A percentile compares a stretch with the other conserved stretches of the same genome.
Conservation (phyloP, 345 rosid species). For the Syzygium aqueum region DNA sequence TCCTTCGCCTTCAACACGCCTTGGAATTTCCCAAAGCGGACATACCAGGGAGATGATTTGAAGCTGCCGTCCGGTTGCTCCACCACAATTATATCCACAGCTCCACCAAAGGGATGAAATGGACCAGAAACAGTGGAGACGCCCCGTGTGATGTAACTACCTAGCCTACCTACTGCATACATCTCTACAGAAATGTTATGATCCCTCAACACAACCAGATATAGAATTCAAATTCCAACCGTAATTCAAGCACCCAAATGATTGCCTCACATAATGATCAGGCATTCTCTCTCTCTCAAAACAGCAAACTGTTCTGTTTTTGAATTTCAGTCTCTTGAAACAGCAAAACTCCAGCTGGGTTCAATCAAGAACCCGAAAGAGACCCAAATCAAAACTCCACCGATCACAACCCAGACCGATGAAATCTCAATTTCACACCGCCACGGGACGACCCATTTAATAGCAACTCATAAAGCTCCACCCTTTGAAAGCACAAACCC, state of each 20-base stretch:
- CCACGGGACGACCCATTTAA: not conserved
- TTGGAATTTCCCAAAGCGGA: slow-evolving; percentile 90
- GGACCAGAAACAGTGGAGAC: slow-evolving; percentile 79
- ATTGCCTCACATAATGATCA: not conserved
- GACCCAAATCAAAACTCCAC: not conserved
- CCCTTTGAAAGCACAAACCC: not conserved
- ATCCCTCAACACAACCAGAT: not conserved
- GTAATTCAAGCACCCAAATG: not conserved
- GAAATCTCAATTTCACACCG: not conserved
- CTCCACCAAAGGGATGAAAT: slow-evolving; percentile 97
- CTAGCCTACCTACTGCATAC: slow-evolving; percentile 81
- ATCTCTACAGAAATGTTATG: slow-evolving; percentile 17
- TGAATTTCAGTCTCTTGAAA: not conserved
- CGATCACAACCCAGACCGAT: not conserved
- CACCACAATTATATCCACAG: slow-evolving; percentile 89
- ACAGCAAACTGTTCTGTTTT: not conserved
- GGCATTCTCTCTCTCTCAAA: not conserved
- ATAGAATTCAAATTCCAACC: slow-evolving; percentile 6
- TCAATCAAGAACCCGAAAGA: not conserved
- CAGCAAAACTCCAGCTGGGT: not conserved
- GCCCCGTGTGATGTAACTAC: slow-evolving; percentile 77
- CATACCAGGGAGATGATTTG: slow-evolving; percentile 98
- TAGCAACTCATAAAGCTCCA: not conserved
- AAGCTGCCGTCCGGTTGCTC: slow-evolving; percentile 92
- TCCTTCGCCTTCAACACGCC: slow-evolving; percentile 75